Conservation (phyloP, 2,329 filamentous ascomycete genomes). For the Cytospora paraplurivora region DNA sequence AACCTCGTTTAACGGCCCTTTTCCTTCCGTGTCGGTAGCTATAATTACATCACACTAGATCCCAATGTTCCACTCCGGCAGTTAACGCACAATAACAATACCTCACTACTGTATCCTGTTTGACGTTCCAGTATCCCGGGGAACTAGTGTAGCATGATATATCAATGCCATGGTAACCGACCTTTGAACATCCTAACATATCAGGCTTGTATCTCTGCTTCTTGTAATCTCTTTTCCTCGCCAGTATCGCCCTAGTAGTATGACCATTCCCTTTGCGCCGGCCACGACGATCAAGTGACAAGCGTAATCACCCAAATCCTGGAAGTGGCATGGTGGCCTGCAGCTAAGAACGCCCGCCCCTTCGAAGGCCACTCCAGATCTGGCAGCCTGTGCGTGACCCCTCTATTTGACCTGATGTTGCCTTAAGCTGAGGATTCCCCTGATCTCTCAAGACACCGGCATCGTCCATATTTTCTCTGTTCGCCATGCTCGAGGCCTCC, state of each 20-base stretch:
- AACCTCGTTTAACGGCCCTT: too few relatives aligned
- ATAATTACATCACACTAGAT: too few relatives aligned
- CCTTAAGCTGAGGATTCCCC: not conserved
- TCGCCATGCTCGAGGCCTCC: constrained; percentile 23
- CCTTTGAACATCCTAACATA: not conserved
- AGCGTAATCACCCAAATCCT: not conserved
- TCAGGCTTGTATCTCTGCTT: not conserved
- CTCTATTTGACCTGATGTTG: not conserved
- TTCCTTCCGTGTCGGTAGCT: too few relatives aligned
- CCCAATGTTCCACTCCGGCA: too few relatives aligned
- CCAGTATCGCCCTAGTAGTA: not conserved
- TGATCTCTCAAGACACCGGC: not conserved
- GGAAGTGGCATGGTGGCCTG: not conserved
- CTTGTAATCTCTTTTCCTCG: not conserved
- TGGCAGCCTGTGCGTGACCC: not conserved
- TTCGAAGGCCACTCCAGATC: not conserved
- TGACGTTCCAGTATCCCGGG: too few relatives aligned
- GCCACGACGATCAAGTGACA: too few relatives aligned
- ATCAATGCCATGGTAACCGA: not conserved
- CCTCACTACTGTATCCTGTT: too few relatives aligned
- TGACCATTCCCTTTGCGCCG: not conserved
- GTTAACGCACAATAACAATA: too few relatives aligned
- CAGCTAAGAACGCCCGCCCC: not conserved
- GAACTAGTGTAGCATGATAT: not conserved
- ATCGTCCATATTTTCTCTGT: not conserved